Evolutionary conservation across 2,329 filamentous ascomycete species (phyloP), one percentile per base, ranked within the genome.

Genomic region (Zalaria sp.): DNA sequence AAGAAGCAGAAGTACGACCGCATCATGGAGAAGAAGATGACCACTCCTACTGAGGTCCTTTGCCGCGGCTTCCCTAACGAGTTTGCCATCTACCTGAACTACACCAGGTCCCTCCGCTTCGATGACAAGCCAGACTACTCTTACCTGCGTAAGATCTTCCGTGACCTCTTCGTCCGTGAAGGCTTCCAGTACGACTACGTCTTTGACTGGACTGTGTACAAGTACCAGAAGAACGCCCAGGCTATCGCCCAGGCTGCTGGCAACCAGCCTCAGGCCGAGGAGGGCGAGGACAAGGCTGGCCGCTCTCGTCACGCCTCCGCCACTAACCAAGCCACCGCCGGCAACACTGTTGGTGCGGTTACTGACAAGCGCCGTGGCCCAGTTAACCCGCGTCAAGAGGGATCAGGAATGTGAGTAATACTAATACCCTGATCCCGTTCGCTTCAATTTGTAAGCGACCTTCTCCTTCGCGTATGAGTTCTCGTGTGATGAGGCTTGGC

Each of bases 1-100:
- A 95, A 95, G 80, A 95, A 95, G 81, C 89, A 96, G 72, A 98
- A 98, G 73, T 96, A 98, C 62, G 91, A 98, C 69, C 80, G 89
- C 51, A 98, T 98, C 70, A 96, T 96, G 89, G 91, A 98, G 76
- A 98, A 98, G 81, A 98, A 98, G 85, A 96, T 96, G 91, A 98
- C 91, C 9, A 98, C 91, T 3, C 88, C 91, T 5, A 96, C 89
- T 54, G 89, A 98, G 68, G 88, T 95, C 38, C 84, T 98, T 39
- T 98, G 91, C 80, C 87, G 89, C 64, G 91, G 91, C 53, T 96
- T 98, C 73, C 91, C 91, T 56, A 95, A 96, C 66, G 91, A 98
- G 70, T 98, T 98, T 57, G 88, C 89, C 71, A 96, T 96, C 66
- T 98, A 98, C 67, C 77, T 98, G 49, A 96, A 96, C 81, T 96